A percentile compares a stretch with the other conserved stretches of the same genome.
Conservation (phyloP, 164 flowering plant species). For the Platanus orientalis region DNA sequence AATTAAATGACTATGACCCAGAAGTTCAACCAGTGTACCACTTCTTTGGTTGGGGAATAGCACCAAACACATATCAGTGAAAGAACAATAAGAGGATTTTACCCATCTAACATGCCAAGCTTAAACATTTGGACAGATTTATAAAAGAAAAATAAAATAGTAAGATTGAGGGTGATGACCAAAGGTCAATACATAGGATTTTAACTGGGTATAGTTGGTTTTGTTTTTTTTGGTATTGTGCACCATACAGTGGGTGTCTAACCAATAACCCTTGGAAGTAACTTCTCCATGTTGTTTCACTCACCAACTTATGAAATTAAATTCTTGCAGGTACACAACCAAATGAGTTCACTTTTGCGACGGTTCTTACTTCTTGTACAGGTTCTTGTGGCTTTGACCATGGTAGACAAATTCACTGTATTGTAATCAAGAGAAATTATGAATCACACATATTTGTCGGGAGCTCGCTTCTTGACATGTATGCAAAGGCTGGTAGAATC, state of each 20-base stretch:
- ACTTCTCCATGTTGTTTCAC: neutral
- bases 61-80: no score
- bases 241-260: no score
- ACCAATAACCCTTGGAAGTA: no score
- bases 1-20: neutral
- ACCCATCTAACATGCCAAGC: no score
- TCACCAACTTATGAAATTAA: neutral
- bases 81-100: no score
- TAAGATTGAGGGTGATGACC: no score
- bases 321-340: constrained; percentile 49
- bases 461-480: constrained; percentile 81
- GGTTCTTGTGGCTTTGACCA: constrained; percentile 31
- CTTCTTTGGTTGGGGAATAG: no score
- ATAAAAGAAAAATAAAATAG: no score
- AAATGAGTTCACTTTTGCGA: constrained; percentile 67
- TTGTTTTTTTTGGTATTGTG: no score
- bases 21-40: neutral
- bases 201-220: neutral
- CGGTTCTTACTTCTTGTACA: constrained; percentile 47
- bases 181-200: neutral
- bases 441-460: constrained; percentile 56
- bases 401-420: constrained; percentile 60
- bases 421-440: constrained; percentile 34
- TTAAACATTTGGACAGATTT: no score
- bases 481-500: constrained; percentile 61